A percentile compares a stretch with the other conserved stretches of the same genome.
Conservation (phyloP, 2,329 filamentous ascomycete genomes). For the Endocalyx cinctus region DNA sequence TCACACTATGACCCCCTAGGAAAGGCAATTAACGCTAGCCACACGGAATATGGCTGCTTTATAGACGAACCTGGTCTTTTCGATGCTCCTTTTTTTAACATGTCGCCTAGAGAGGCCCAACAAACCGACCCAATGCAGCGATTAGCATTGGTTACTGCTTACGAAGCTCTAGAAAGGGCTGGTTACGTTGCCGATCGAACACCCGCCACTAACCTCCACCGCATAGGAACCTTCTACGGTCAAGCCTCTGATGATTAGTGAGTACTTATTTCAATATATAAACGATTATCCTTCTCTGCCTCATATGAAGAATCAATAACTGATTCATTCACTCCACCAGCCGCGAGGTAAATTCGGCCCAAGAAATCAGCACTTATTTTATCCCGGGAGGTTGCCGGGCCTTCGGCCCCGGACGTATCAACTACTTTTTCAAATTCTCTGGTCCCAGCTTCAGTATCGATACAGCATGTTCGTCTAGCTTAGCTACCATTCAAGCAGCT, state of each 20-base stretch:
- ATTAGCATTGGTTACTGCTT: conserved; percentile 58
- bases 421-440: conserved; percentile 30
- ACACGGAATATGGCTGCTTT: conserved; percentile 10
- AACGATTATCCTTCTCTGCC: no score
- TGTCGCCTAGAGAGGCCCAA: conserved; percentile 17
- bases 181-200: conserved; percentile 26
- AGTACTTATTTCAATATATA: no score
- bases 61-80: conserved; percentile 17
- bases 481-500: conserved; percentile 18
- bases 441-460: conserved; percentile 25
- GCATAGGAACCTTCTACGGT: conserved; percentile 18
- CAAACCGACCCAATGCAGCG: conserved; percentile 61
- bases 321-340: no score
- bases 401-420: conserved; percentile 33
- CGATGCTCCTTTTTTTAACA: conserved; percentile 20
- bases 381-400: conserved; percentile 30
- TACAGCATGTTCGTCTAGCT: conserved; percentile 25
- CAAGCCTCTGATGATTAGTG: conserved; percentile 38
- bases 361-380: conserved; percentile 48
- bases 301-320: no score
- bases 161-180: conserved; percentile 63
- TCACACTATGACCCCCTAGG: conserved; percentile 19
- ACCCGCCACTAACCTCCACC: conserved; percentile 8
- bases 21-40: conserved; percentile 14
- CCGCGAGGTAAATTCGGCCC: conserved; percentile 56